Evolutionary conservation across 2,329 filamentous ascomycete species (phyloP), one percentile per base, ranked within the genome.

Genomic region (Verticillium klebahnii): DNA sequence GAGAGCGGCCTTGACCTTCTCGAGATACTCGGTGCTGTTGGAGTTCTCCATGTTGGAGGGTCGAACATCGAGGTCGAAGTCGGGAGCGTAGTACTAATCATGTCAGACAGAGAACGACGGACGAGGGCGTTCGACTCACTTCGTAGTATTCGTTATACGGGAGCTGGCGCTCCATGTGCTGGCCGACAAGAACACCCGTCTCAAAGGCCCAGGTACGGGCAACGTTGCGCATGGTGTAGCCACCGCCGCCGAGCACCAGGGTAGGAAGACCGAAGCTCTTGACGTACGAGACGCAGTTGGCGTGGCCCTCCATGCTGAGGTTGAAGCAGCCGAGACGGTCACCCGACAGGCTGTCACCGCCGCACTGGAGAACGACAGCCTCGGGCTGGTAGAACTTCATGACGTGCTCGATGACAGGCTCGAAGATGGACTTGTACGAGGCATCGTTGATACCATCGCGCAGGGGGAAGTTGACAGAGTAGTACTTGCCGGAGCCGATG

Each of bases 141-240:
- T 89, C 86, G 73, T 98, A 98, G 75, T 98, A 98, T 79, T 98
- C 94, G 66, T 97, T 98, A 75, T 93, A 98, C 0, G 94, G 94
- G 50, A 98, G 82, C n/a, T 91, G 88, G 5, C 89, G 84, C 12
- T 87, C 84, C 84, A 98, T 91, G 34, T 91, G 84, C 63, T 93
- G 87, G 32, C 91, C 91, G 23, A 97, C 91, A 9, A 98, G 83
- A 62, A 93, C 85, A 67, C 94, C 94, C 1, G 95, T 99, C 77
- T 99, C 95, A 73, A 94, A 96, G 7, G 93, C 93, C 95, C 95
- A 99, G 5, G 94, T 95, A 58, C 95, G 90, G 19, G 95, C 94
- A 12, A 99, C 95, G 67, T 99, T 99, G 65, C 95, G 89, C 76
- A 96, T 96, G 1, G 95, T 99, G 77, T 99, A 99, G 57, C 95